Base-by-base conservation (phyloP, 2,329 filamentous ascomycete genomes). In the Chrysoporthe deuterocubensis region DNA sequence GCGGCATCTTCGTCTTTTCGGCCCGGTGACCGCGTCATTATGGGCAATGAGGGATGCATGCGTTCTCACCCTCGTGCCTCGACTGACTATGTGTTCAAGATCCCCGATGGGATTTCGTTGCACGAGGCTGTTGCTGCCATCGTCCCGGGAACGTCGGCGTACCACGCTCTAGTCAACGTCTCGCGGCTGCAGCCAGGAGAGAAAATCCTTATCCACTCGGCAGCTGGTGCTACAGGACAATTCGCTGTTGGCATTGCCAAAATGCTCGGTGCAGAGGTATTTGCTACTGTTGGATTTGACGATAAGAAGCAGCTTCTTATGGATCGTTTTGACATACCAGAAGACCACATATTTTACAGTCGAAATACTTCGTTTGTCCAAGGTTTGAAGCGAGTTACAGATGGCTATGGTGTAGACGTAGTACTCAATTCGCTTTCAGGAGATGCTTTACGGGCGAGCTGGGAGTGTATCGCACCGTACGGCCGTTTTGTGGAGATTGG, bases 401-500 rank as follows among this genome's bases (percentile, higher is more conserved):
- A 42, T n/a, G 68, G 66, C 14, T 43, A 46, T 16, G 69, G 69
- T 6, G 69, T 70, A 26, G 69, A 70, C 40, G 66, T 69, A 13
- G 69, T 70, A 3, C 43, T 69, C 32, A 68, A 70, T 44, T 70
- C 66, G 1, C 46, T 70, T 13, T n/a, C 61, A 5, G 67, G 65
- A 13, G 79, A 83, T 16, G 69, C 79, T 0, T 73, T 84, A 0
- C 79, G 80, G 21, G 76, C 78, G 2, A 78, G 79, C 0, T 85
- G 80, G 81, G 69, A 77, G 0, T 83, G 81, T 58, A 74, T 85
- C 4, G 81, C 82, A 2, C 71, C 74, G 7, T 81, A 77, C 60
- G 83, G 82, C 0, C 76, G 72, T 3, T 80, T 86, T 73, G 66
- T 85, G 0, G 82, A 85, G 64, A 79, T 85, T n/a, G 81, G 80